Percentiles rank a stretch among this genome's conserved stretches.
These are phyloP conservation scores for Syncephalis plumigaleata DNA, from an alignment of 371 early-diverging fungal species.

Conservation along the genomic window DNA sequence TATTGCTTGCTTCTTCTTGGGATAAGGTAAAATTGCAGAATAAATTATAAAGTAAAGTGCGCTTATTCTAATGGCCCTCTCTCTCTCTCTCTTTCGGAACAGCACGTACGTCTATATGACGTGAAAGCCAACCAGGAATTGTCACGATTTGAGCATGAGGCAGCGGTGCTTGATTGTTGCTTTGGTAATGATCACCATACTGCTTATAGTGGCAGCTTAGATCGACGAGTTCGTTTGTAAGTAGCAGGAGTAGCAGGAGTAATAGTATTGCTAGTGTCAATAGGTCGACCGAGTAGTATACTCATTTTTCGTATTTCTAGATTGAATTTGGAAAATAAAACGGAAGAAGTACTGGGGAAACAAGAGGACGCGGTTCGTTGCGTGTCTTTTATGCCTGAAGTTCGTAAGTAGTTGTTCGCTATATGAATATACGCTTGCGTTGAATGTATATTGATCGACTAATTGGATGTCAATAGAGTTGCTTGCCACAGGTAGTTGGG, in stretches of 20 bases:
- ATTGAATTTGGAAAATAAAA: conserved; percentile 26
- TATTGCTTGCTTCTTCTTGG: conserved; percentile 74
- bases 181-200: conserved; percentile 29
- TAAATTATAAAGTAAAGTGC: too few species aligned
- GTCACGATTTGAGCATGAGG: conserved; percentile 31
- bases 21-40: conserved; percentile 71
- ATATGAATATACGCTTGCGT: too few species aligned
- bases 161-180: conserved; percentile 56
- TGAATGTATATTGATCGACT: background rate
- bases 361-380: conserved; percentile 42
- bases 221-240: conserved; percentile 38
- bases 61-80: too few species aligned
- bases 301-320: conserved; percentile 10
- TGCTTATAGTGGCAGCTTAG: conserved; percentile 51
- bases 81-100: background rate
- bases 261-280: too few species aligned
- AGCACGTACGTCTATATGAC: conserved; percentile 72
- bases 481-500: conserved; percentile 80
- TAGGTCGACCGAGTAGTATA: background rate
- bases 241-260: conserved; percentile 2
- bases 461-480: conserved; percentile 16
- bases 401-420: conserved; percentile 18
- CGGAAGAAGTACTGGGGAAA: conserved; percentile 22
- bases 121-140: conserved; percentile 31
- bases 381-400: conserved; percentile 35